Conservation (phyloP, 2,329 filamentous ascomycete genomes). For the Colletotrichum sp. region DNA sequence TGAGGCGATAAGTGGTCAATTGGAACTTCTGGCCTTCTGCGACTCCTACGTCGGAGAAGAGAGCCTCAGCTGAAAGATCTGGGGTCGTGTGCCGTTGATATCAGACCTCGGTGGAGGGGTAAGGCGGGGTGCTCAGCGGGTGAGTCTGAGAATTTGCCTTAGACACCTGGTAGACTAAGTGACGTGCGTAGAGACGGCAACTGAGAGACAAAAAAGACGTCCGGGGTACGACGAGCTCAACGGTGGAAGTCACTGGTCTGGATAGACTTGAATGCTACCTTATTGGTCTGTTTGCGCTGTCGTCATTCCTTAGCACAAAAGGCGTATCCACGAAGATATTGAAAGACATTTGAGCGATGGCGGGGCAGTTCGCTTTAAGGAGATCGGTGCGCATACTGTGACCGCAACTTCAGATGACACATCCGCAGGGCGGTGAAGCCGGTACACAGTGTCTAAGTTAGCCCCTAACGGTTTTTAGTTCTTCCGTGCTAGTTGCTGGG, state of each 20-base stretch:
- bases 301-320: conserved; percentile 13
- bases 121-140: background rate
- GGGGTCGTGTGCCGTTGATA: background rate
- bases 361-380: conserved; percentile 6
- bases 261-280: background rate
- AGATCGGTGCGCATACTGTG: conserved; percentile 1
- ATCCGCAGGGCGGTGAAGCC: background rate
- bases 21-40: background rate
- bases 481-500: background rate
- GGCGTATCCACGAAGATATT: conserved; percentile 16
- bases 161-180: background rate
- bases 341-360: conserved; percentile 13
- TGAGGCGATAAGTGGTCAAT: background rate
- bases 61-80: background rate
- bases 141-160: background rate
- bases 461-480: conserved; percentile 8
- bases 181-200: background rate
- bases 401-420: conserved; percentile 6
- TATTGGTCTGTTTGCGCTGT: conserved; percentile 17
- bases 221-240: background rate
- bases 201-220: background rate
- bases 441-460: background rate
- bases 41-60: background rate
- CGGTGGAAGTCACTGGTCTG: background rate
- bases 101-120: conserved; percentile 9